These are phyloP conservation scores for Cochlearia excelsa DNA, from an alignment of 345 rosid species.

Conservation along the genomic window DNA sequence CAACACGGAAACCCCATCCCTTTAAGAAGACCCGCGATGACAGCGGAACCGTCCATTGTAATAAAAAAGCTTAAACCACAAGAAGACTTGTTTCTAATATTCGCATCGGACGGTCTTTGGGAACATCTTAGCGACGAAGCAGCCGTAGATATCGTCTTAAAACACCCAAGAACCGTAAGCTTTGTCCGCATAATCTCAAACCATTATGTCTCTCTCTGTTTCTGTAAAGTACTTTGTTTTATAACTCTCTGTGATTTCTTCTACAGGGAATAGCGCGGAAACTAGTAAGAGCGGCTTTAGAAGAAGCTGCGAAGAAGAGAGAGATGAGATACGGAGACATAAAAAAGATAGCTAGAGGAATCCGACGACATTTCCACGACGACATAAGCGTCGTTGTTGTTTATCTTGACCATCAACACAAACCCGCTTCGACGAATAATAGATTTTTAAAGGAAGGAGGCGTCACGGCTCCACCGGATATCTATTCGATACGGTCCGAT, in stretches of 20 bases:
- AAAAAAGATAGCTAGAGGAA: constrained; percentile 53
- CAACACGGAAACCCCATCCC: constrained; percentile 71
- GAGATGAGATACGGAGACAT: constrained; percentile 64
- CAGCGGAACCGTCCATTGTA: constrained; percentile 88
- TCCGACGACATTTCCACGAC: constrained; percentile 74
- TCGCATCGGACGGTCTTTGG: constrained; percentile 99
- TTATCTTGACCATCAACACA: constrained; percentile 58
- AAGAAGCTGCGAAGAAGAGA: constrained; percentile 70
- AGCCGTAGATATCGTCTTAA: constrained; percentile 79
- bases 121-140: constrained; percentile 88
- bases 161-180: constrained; percentile 88
- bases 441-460: constrained; percentile 43
- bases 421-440: constrained; percentile 24
- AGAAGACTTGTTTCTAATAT: constrained; percentile 77
- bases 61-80: constrained; percentile 57
- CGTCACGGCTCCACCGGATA: constrained; percentile 67
- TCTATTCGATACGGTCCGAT: constrained; percentile 57
- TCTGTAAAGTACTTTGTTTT: neutral
- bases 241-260: neutral
- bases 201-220: neutral
- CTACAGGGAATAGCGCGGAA: constrained; percentile 67
- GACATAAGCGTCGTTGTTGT: constrained; percentile 71
- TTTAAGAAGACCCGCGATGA: constrained; percentile 72
- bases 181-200: neutral
- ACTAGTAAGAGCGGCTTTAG: constrained; percentile 63